Percentiles rank a stretch among this genome's conserved stretches.
These are phyloP conservation scores for Pyrus communis DNA, from an alignment of 306 rosid genomes.

Conservation along the genomic window DNA sequence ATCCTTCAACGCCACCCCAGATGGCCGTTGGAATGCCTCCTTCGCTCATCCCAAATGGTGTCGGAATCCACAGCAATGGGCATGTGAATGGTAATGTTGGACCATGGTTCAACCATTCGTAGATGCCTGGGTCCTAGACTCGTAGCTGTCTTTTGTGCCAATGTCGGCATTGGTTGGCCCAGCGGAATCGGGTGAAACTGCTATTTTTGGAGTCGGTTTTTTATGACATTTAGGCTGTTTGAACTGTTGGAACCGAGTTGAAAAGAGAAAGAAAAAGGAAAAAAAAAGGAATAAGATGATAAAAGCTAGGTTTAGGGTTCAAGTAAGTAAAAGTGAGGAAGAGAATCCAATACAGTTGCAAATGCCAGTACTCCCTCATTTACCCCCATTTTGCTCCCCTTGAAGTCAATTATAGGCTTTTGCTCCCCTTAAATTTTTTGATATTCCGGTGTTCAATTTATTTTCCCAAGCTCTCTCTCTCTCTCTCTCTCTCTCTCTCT, in stretches of 20 bases:
- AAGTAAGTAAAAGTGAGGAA: conserved; percentile 3
- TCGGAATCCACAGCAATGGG: conserved; percentile 82
- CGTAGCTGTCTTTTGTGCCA: conserved; percentile 13
- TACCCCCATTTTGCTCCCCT: conserved; percentile 24
- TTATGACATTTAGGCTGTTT: conserved; percentile 57
- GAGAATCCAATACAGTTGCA: conserved; percentile 56
- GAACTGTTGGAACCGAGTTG: conserved; percentile 44
- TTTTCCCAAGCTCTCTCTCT: background rate
- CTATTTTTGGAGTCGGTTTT: conserved; percentile 38
- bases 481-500: background rate
- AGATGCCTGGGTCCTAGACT: conserved; percentile 23
- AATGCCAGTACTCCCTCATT: conserved; percentile 44
- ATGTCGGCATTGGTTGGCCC: conserved; percentile 18
- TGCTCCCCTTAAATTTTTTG: conserved; percentile 14
- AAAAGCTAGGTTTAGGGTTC: conserved; percentile 22
- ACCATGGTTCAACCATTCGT: conserved; percentile 88
- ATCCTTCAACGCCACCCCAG: conserved; percentile 50
- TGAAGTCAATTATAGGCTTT: conserved; percentile 40
- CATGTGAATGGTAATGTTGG: conserved; percentile 89
- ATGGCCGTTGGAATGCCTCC: conserved; percentile 66
- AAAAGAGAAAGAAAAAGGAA: background rate
- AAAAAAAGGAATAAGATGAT: conserved; percentile 7
- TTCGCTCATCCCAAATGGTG: conserved; percentile 62
- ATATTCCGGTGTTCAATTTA: background rate
- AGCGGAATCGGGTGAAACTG: conserved; percentile 9